Evolutionary conservation across 257 asterid genomes (phyloP), one percentile per base, ranked within the genome.

Genomic region (Thymus mandschuricus): DNA sequence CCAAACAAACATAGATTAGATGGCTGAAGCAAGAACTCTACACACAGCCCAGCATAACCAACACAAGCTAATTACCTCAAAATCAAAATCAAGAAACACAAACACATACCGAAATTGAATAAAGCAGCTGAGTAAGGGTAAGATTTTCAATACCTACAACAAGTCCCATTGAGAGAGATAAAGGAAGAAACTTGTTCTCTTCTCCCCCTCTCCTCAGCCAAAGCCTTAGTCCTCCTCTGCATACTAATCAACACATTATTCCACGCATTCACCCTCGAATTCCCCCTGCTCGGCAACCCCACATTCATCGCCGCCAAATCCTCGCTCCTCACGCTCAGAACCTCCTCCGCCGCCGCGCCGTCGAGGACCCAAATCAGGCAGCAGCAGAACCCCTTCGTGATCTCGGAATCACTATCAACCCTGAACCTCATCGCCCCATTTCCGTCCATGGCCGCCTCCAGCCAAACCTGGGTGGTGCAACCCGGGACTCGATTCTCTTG

Each of bases 391-490:
- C 98, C 96, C 70, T 86, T 92, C 0, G 94, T 86, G 15, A 92
- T 87, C 81, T 89, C 96, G 0, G 96, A 92, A 68, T 92, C 98
- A 65, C 96, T 92, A 65, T 92, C 96, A 31, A 79, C 81, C 29
- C 74, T 67, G 28, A 82, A 86, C n/a, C 85, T 81, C 81, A 92
- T 64, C 46, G 49, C 77, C 55, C 74, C 78, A 50, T 80, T 81
- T 40, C 68, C 73, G 10, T 84, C 92, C 83, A 95, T 60, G 21
- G 49, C 35, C 71, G 78, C 95, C 63, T 80, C 69, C 30, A 95
- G 58, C 99, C 99, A 95, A 0, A 95, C 97, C 88, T 81, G 96
- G 6, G 98, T 87, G 31, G 99, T 86, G 56, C 98, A 95, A 0
- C 99, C 99, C 0, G 79, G 77, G 0, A 92, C 99, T 0, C 97